Percentiles rank a stretch among this genome's conserved stretches.
These are phyloP conservation scores for Penicillium malachiteum DNA, from an alignment of 495 filamentous ascomycete species.

Conservation along the genomic window DNA sequence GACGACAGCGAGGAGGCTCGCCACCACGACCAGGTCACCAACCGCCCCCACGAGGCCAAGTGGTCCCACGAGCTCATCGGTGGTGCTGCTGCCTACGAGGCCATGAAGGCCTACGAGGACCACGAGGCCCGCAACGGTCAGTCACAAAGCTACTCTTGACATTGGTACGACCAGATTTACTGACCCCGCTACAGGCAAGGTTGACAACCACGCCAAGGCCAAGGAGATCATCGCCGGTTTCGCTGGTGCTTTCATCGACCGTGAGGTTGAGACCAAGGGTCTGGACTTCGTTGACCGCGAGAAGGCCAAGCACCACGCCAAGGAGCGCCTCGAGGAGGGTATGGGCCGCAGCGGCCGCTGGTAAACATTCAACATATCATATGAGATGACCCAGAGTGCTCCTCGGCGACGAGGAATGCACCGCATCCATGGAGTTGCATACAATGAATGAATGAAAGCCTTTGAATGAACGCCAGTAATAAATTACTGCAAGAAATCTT, in stretches of 20 bases:
- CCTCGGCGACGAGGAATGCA: neutral
- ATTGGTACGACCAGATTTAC: neutral
- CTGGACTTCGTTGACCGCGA: conserved; percentile 66
- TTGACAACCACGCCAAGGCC: conserved; percentile 63
- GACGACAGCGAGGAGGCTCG: conserved; percentile 31
- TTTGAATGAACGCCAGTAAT: too few relatives aligned
- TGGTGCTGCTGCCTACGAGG: conserved; percentile 71
- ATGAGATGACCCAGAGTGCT: too few relatives aligned
- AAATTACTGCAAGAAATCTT: too few relatives aligned
- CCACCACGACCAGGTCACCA: conserved; percentile 53
- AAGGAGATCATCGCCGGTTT: conserved; percentile 70
- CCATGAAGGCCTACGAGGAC: conserved; percentile 71
- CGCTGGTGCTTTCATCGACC: conserved; percentile 70
- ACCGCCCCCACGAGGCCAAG: conserved; percentile 50
- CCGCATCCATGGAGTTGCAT: neutral
- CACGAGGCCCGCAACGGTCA: conserved; percentile 61
- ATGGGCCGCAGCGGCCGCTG: conserved; percentile 14
- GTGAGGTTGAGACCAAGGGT: conserved; percentile 71
- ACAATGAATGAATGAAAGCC: neutral
- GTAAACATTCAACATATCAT: neutral
- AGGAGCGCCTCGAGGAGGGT: conserved; percentile 47
- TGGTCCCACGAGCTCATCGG: conserved; percentile 68
- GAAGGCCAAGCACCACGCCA: conserved; percentile 63
- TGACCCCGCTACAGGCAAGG: conserved; percentile 48
- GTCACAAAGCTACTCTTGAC: conserved; percentile 1